Percentiles rank a stretch among this genome's conserved stretches.
Evolutionary conservation across 495 filamentous ascomycete species (phyloP).

Genomic region (Penicillium daleae): DNA sequence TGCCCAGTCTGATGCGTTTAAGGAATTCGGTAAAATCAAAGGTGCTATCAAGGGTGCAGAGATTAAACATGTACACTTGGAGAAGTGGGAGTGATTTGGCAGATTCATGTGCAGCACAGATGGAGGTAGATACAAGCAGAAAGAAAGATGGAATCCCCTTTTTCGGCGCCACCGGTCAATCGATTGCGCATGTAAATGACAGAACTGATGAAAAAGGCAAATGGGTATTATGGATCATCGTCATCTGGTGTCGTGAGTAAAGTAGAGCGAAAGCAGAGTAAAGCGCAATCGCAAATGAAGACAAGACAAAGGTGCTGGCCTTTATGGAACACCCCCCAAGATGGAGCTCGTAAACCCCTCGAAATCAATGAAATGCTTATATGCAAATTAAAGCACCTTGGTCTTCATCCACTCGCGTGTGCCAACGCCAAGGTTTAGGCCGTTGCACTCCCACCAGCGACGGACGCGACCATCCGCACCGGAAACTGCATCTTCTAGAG

Average conservation of each 20-base stretch:
- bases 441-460: conserved; percentile 89
- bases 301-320: neutral
- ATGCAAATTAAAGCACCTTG: conserved; percentile 55
- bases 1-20: conserved; percentile 37
- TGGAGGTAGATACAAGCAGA: conserved; percentile 13
- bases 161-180: neutral
- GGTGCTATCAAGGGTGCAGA: conserved; percentile 40
- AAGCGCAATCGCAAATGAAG: neutral
- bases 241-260: conserved; percentile 28
- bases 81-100: conserved; percentile 25
- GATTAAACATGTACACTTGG: conserved; percentile 43
- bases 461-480: conserved; percentile 67
- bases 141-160: neutral
- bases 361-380: conserved; percentile 3
- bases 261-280: conserved; percentile 11
- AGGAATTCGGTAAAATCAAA: conserved; percentile 40
- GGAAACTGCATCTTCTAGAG: conserved; percentile 78
- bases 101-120: conserved; percentile 6
- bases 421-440: conserved; percentile 80
- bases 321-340: conserved; percentile 8
- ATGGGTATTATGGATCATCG: conserved; percentile 35
- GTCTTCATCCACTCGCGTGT: conserved; percentile 95
- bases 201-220: conserved; percentile 23
- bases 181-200: conserved; percentile 16
- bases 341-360: conserved; percentile 10